A percentile compares a stretch with the other conserved stretches of the same genome.
Evolutionary conservation across 78 protist genomes (phyloP).

Genomic region (Emiliania huxleyi): DNA sequence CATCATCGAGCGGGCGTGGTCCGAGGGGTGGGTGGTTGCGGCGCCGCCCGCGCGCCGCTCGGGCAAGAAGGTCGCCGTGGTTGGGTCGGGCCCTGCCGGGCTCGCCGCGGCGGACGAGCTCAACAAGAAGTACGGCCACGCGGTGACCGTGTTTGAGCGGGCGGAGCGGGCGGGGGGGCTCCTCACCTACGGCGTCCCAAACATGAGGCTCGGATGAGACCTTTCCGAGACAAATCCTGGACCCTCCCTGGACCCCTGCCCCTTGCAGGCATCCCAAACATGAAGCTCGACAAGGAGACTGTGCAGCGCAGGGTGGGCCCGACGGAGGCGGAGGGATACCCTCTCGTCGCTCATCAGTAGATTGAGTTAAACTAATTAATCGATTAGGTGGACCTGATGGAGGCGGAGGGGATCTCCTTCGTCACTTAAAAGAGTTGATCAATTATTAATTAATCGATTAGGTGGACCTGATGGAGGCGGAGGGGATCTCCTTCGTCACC

Average conservation of each 20-base stretch:
- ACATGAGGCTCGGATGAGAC: constrained; percentile 84
- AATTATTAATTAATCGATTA: too few relatives aligned
- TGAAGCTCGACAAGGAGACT: constrained; percentile 74
- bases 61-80: constrained; percentile 73
- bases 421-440: too few relatives aligned
- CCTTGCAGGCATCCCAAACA: constrained; percentile 86
- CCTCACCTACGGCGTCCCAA: constrained; percentile 82
- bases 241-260: too few relatives aligned
- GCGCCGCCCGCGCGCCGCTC: constrained; percentile 58
- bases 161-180: constrained; percentile 76
- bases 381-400: too few relatives aligned
- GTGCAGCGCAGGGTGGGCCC: constrained; percentile 79
- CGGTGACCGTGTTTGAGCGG: constrained; percentile 80
- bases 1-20: constrained; percentile 80
- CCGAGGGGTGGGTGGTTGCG: constrained; percentile 79
- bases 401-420: too few relatives aligned
- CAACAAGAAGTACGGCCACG: constrained; percentile 74
- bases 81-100: constrained; percentile 89
- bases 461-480: constrained; percentile 65
- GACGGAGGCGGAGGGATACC: too few relatives aligned
- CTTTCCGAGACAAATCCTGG: too few relatives aligned
- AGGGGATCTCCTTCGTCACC: constrained; percentile 61
- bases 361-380: too few relatives aligned
- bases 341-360: too few relatives aligned
- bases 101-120: constrained; percentile 77